A percentile compares a stretch with the other conserved stretches of the same genome.
Conservation (phyloP, 1,284 basidiomycete species). For the Marasmius fiardii region DNA sequence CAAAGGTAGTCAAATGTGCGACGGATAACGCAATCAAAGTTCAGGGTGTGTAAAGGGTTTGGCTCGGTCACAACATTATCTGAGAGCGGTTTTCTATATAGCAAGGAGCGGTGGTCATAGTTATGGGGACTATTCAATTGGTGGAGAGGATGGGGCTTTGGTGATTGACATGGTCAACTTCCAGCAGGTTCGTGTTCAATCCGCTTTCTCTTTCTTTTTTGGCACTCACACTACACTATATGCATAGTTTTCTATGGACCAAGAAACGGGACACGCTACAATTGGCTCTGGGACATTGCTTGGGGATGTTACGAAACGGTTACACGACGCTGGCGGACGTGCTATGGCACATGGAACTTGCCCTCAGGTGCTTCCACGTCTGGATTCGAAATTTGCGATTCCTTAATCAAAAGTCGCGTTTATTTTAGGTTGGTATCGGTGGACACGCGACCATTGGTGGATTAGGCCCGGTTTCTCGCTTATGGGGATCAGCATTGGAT, state of each 20-base stretch:
- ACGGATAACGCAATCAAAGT: constrained; percentile 16
- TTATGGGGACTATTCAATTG: constrained; percentile 16
- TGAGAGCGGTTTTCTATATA: too few species aligned
- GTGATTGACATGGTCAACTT: constrained; percentile 19
- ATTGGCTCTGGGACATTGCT: constrained; percentile 19
- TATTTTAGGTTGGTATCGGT: constrained; percentile 1
- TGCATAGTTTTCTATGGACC: constrained; percentile 17
- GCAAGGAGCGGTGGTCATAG: constrained; percentile 16
- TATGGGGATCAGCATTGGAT: constrained; percentile 18
- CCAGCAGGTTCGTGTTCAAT: constrained; percentile 4
- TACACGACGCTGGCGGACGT: constrained; percentile 16
- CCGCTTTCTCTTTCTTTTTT: neutral
- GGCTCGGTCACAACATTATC: too few species aligned
- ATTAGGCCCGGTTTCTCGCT: constrained; percentile 14
- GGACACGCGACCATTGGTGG: constrained; percentile 11
- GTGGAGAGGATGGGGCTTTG: constrained; percentile 18
- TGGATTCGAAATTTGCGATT: constrained; percentile 11
- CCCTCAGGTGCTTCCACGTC: constrained; percentile 13
- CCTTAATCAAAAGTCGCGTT: neutral
- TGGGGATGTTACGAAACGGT: constrained; percentile 15
- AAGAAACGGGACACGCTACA: constrained; percentile 16
- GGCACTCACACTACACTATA: neutral
- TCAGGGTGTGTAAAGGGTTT: neutral
- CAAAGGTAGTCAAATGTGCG: constrained; percentile 15
- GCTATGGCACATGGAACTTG: constrained; percentile 20